Conservation (phyloP, 2,329 filamentous ascomycete species). For the Sclerotinia subarctica region DNA sequence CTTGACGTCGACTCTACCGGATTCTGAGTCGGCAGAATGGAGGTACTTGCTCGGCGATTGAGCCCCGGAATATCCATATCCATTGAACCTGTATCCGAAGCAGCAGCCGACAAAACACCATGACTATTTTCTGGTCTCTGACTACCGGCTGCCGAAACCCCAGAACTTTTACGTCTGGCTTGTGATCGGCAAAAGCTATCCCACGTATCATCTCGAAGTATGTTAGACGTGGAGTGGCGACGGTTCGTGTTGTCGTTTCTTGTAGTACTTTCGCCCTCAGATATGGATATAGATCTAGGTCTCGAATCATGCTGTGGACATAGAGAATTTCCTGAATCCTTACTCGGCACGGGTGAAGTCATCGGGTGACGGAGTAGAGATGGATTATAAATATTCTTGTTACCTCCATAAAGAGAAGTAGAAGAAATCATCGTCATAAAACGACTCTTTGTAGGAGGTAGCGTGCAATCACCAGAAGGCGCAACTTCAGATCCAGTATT, state of each 20-base stretch:
- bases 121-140: not conserved
- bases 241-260: not conserved
- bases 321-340: accelerated
- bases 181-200: not conserved
- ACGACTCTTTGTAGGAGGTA: not conserved
- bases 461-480: not conserved
- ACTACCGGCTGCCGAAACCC: too few relatives aligned
- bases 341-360: not conserved
- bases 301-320: too few relatives aligned
- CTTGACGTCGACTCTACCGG: not conserved
- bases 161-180: not conserved
- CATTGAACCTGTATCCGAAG: not conserved
- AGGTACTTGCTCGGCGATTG: not conserved
- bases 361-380: not conserved
- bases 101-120: accelerated
- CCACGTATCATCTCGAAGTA: not conserved
- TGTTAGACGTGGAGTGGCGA: not conserved
- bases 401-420: not conserved
- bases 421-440: not conserved
- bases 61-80: not conserved
- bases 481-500: not conserved
- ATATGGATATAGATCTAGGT: too few relatives aligned
- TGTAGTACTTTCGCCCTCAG: too few relatives aligned
- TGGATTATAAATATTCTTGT: not conserved
- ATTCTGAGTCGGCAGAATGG: not conserved